Percentiles rank a stretch among this genome's conserved stretches.
phyloP scores from a whole-genome alignment of 306 rosid species.

The Purshia tridentata region DNA sequence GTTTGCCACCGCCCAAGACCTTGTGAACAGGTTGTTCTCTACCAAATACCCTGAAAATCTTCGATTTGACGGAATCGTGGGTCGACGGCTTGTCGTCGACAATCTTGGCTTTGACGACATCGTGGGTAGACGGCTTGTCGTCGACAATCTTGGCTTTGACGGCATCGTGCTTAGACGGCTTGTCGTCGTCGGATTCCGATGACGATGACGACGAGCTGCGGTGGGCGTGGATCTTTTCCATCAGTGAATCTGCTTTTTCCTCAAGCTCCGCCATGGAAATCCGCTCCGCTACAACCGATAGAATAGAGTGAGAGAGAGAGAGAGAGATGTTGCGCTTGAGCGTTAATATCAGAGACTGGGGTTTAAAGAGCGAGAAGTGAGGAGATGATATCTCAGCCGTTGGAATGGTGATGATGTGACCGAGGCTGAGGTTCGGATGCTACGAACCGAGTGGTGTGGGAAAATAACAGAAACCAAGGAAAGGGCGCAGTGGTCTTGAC shows the following conservation, averaged over 20 bases:
- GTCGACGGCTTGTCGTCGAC: constrained; percentile 26
- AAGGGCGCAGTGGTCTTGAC: not conserved
- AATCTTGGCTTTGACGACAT: constrained; percentile 31
- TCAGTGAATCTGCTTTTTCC: constrained; percentile 38
- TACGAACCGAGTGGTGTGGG: constrained; percentile 15
- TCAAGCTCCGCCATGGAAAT: constrained; percentile 38
- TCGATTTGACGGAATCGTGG: constrained; percentile 25
- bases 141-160: no score
- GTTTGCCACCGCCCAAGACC: constrained; percentile 80
- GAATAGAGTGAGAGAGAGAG: constrained; percentile 9
- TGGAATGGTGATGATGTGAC: constrained; percentile 4
- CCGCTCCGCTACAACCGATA: not conserved
- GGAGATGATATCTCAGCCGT: constrained; percentile 34
- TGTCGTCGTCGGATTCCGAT: constrained; percentile 44
- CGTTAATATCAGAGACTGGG: not conserved
- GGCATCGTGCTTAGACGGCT: constrained; percentile 14
- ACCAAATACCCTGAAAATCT: constrained; percentile 68
- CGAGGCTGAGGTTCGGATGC: constrained; percentile 19
- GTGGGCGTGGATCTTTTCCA: constrained; percentile 44
- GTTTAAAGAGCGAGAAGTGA: constrained; percentile 10
- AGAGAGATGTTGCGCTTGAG: not conserved
- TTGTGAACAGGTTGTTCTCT: constrained; percentile 75
- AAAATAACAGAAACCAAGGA: constrained; percentile 30
- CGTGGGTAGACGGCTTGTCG: not conserved
- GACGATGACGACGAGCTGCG: constrained; percentile 36